These are phyloP conservation scores for Didymella glomerata DNA, from an alignment of 2,329 filamentous ascomycete genomes.

Conservation along the genomic window DNA sequence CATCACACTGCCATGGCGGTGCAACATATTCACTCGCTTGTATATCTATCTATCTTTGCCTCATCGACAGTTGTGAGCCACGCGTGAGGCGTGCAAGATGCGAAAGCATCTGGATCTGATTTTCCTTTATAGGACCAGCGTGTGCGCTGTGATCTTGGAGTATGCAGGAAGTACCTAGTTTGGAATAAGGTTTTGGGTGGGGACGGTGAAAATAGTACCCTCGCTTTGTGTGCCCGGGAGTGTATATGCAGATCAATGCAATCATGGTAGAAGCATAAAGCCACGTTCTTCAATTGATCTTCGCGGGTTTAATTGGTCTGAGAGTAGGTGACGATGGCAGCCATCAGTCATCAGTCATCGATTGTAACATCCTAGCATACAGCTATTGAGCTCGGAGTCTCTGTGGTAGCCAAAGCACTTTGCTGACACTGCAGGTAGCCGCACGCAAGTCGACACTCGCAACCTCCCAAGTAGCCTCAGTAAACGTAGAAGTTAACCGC, in stretches of 20 bases:
- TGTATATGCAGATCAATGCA: neutral
- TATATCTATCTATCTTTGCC: neutral
- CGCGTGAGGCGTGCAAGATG: too few species aligned
- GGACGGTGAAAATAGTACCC: neutral
- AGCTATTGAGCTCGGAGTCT: too few species aligned
- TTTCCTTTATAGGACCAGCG: neutral
- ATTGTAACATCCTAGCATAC: too few species aligned
- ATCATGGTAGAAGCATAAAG: neutral
- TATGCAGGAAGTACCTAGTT: neutral
- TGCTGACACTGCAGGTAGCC: too few species aligned
- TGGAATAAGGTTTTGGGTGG: neutral
- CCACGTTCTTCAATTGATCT: too few species aligned
- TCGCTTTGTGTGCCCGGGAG: neutral
- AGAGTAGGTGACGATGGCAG: too few species aligned
- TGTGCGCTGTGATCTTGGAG: neutral
- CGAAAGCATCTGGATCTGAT: neutral
- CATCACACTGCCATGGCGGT: neutral
- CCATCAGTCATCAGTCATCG: too few species aligned
- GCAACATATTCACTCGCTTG: neutral
- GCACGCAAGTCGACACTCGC: too few species aligned
- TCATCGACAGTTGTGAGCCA: neutral
- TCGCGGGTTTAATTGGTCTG: too few species aligned
- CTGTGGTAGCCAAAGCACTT: too few species aligned
- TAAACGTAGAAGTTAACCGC: constrained; percentile 35
- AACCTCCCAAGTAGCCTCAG: constrained; percentile 6